phyloP scores from a whole-genome alignment of 768 basidiomycete genomes.

The Royoungia palumana region DNA sequence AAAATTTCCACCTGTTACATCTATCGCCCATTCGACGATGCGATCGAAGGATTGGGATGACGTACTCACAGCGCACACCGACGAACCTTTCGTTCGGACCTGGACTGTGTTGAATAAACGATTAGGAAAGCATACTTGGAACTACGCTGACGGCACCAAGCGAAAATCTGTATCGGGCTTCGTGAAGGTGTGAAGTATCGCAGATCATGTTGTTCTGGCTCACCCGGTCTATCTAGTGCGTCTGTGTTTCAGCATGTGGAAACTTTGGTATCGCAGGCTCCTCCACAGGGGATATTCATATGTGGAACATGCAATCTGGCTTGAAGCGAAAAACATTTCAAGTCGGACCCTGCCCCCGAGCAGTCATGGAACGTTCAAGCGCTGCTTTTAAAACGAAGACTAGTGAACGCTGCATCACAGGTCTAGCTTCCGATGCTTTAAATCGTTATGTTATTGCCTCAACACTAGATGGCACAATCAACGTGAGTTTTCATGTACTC shows the following conservation, averaged over 20 bases:
- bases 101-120: constrained; percentile 87
- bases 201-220: neutral
- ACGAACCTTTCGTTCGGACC: constrained; percentile 78
- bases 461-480: constrained; percentile 85
- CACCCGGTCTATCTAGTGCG: constrained; percentile 45
- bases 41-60: constrained; percentile 98
- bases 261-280: constrained; percentile 90
- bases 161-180: constrained; percentile 53
- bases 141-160: constrained; percentile 47
- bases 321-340: constrained; percentile 75
- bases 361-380: constrained; percentile 45
- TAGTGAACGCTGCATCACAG: constrained; percentile 63
- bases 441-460: constrained; percentile 79
- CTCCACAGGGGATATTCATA: constrained; percentile 71
- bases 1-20: constrained; percentile 78
- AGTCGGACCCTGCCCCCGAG: constrained; percentile 60
- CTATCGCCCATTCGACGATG: constrained; percentile 73
- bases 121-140: constrained; percentile 72
- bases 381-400: constrained; percentile 38
- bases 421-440: constrained; percentile 81
- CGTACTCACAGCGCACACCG: constrained; percentile 84
- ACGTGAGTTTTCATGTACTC: constrained; percentile 49
- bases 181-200: constrained; percentile 56
- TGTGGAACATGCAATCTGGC: constrained; percentile 99
- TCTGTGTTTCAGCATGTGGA: constrained; percentile 90